Evolutionary conservation across 1,284 basidiomycete species (phyloP).

Genomic region (Heterobasidion annosum): DNA sequence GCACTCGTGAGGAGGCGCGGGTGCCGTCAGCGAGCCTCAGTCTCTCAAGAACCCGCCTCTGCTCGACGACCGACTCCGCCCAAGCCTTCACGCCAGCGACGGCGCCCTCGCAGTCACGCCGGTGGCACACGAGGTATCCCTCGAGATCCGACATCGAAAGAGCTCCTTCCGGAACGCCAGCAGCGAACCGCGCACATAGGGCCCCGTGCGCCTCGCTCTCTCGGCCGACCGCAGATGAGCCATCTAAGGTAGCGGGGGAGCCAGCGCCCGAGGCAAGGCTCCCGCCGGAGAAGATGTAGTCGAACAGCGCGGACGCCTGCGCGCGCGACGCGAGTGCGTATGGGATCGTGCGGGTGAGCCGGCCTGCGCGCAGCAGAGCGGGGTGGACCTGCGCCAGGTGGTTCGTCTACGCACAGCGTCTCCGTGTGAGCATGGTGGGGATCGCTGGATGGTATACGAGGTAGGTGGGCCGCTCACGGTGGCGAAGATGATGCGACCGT

Average conservation of each 20-base stretch:
- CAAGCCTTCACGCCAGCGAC: not conserved
- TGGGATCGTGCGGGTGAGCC: not conserved
- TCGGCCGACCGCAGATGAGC: no score
- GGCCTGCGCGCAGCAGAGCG: not conserved
- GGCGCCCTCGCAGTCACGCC: not conserved
- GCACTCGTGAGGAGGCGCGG: no score
- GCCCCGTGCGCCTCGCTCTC: not conserved
- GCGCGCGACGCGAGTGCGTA: not conserved
- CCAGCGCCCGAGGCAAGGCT: no score
- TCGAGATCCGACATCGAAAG: slow-evolving; percentile 1
- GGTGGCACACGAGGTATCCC: not conserved
- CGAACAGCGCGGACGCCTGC: not conserved
- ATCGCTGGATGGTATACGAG: not conserved
- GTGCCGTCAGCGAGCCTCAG: no score
- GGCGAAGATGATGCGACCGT: slow-evolving; percentile 1
- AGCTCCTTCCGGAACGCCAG: not conserved
- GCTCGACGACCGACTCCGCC: not conserved
- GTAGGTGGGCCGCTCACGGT: not conserved
- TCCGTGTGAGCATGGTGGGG: no score
- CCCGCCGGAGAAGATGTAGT: not conserved
- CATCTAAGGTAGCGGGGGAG: not conserved
- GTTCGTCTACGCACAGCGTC: not conserved
- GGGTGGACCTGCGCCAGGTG: not conserved
- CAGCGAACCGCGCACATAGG: not conserved
- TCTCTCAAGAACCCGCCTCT: not conserved